Evolutionary conservation across 306 rosid species (phyloP), one percentile per base, ranked within the genome.

Genomic region (Vigna radiata): DNA sequence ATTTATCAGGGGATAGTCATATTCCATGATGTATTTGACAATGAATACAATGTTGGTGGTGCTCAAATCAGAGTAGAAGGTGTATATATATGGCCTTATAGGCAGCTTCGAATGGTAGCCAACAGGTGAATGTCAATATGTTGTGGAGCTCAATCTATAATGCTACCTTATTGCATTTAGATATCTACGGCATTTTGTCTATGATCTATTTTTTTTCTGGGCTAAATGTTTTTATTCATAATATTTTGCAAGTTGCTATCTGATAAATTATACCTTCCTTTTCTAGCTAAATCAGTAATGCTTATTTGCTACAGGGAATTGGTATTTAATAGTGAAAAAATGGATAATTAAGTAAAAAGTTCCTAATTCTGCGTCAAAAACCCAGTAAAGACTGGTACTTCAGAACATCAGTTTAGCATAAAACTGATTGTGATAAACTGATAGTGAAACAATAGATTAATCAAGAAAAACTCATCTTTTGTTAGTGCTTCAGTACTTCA

Each of bases 21-120:
- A 71, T 92, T 89, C 82, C 97, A 88, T 81, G 96, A 92, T 79
- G 97, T 89, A 75, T 87, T 90, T 79, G 97, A 91, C 83, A 88
- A 89, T 19, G 94, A 90, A 60, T 86, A 88, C 78, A 90, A 89
- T 84, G 90, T 86, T 74, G 93, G 94, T 6, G 97, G 97, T 68
- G 91, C 94, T 80, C 97, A 92, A 85, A 87, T 95, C 85, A 95
- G 86, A 85, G 90, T 95, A 71, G 99, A 95, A 89, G 99, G 99
- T 87, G 99, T 95, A 85, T 95, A 92, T 86, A 89, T 95, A 86
- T 95, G 99, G 99, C 99, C 99, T 19, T 95, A 92, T 83, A 86
- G 97, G 79, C 99, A 95, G 85, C 97, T 95, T 83, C 97, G 99
- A 64, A 83, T 95, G 95, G 92, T 95, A 44, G 99, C 97, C 69